phyloP scores from a whole-genome alignment of 495 filamentous ascomycete genomes.

The Aspergillus baeticus region DNA sequence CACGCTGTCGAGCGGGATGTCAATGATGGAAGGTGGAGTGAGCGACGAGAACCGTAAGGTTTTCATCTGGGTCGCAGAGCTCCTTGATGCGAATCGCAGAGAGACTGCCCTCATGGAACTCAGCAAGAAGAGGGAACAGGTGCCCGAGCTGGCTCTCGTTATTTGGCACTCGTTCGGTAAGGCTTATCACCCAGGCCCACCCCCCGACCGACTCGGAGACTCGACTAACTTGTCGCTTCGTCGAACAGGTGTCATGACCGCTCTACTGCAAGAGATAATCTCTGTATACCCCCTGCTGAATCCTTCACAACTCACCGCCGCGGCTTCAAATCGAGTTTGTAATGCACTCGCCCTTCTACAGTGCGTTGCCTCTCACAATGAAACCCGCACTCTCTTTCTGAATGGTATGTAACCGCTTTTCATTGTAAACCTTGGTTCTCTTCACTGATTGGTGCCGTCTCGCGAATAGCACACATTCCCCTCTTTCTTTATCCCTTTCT shows the following conservation, averaged over 20 bases:
- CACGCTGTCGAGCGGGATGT: constrained; percentile 44
- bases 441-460: constrained; percentile 9
- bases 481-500: constrained; percentile 98
- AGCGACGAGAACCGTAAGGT: constrained; percentile 92
- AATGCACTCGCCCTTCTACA: constrained; percentile 96
- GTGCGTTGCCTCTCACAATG: constrained; percentile 96
- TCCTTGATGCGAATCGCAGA: constrained; percentile 81
- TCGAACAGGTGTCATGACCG: constrained; percentile 90
- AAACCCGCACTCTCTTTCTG: constrained; percentile 89
- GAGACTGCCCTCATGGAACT: constrained; percentile 93
- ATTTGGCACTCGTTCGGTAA: constrained; percentile 98
- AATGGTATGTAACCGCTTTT: constrained; percentile 59
- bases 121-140: constrained; percentile 98
- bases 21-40: constrained; percentile 56
- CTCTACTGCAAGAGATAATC: constrained; percentile 96
- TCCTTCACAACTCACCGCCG: constrained; percentile 93
- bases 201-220: neutral
- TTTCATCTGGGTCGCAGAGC: constrained; percentile 87
- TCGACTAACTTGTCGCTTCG: constrained; percentile 20
- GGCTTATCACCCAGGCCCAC: constrained; percentile 22
- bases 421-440: neutral
- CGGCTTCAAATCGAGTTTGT: constrained; percentile 95
- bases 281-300: constrained; percentile 96
- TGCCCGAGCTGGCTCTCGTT: constrained; percentile 92
- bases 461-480: constrained; percentile 82